A percentile compares a stretch with the other conserved stretches of the same genome.
These are phyloP conservation scores for Geotrichum armillariae DNA, from an alignment of 1,139 yeast species.

Conservation along the genomic window DNA sequence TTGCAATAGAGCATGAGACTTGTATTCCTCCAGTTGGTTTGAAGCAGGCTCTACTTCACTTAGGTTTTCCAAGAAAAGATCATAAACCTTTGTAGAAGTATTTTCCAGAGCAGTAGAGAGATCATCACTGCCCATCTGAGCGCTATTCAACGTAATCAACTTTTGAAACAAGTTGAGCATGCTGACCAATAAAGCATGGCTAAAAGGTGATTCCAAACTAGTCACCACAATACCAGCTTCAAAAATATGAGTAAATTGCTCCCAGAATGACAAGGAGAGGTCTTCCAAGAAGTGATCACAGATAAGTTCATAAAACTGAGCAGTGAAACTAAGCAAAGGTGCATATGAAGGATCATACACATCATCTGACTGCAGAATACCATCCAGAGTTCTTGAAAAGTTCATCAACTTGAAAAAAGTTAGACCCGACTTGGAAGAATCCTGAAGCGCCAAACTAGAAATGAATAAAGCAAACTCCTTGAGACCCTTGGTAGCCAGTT, in stretches of 20 bases:
- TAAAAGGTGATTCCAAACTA: constrained; percentile 15
- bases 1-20: constrained; percentile 15
- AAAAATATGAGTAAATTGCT: constrained; percentile 13
- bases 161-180: constrained; percentile 7
- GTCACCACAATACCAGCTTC: constrained; percentile 17
- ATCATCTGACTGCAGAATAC: constrained; percentile 12
- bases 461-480: constrained; percentile 15
- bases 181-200: constrained; percentile 5
- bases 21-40: constrained; percentile 26
- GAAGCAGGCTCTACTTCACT: constrained; percentile 31
- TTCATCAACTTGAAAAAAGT: constrained; percentile 20
- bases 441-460: constrained; percentile 9
- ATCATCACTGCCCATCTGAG: constrained; percentile 6
- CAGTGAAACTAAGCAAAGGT: constrained; percentile 16
- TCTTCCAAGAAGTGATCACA: constrained; percentile 9
- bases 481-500: constrained; percentile 13
- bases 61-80: constrained; percentile 12
- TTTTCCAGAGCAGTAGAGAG: constrained; percentile 5
- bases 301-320: constrained; percentile 15
- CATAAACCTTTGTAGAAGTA: constrained; percentile 7
- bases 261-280: constrained; percentile 17
- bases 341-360: constrained; percentile 17
- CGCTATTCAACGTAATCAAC: not conserved
- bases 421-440: constrained; percentile 13
- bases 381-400: constrained; percentile 15